Evolutionary conservation across 2,329 filamentous ascomycete species (phyloP).

Genomic region (Monosporascus sp.): DNA sequence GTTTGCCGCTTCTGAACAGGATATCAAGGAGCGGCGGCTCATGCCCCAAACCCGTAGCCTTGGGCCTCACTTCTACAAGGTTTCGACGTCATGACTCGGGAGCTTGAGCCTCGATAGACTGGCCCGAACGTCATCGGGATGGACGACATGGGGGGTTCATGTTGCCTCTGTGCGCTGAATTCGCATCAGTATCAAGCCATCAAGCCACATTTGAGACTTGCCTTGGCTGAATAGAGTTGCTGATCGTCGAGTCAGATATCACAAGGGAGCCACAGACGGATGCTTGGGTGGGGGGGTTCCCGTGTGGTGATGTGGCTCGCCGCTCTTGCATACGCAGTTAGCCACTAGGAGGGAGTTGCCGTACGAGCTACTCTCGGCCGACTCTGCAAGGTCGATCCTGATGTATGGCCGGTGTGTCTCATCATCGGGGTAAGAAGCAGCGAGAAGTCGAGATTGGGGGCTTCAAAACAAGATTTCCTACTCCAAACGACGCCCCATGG

Average conservation of each 20-base stretch:
- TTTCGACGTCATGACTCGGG: slow-evolving; percentile 24
- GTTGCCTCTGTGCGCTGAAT: background rate
- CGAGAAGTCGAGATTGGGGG: background rate
- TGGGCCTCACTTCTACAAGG: slow-evolving; percentile 10
- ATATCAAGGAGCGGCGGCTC: background rate
- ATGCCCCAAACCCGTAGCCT: slow-evolving; percentile 2
- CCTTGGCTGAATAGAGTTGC: slow-evolving; percentile 4
- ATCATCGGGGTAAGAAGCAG: background rate
- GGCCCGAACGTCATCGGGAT: slow-evolving; percentile 22
- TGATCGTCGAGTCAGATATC: slow-evolving; percentile 4
- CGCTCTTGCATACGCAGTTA: background rate
- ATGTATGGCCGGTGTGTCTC: background rate
- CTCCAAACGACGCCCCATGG: background rate
- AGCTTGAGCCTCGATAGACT: slow-evolving; percentile 2
- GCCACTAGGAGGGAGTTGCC: too few relatives aligned
- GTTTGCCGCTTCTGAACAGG: background rate
- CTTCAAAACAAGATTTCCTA: background rate
- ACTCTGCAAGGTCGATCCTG: background rate
- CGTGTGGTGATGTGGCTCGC: too few relatives aligned
- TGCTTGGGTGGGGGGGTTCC: too few relatives aligned
- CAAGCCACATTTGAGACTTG: slow-evolving; percentile 13
- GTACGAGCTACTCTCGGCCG: too few relatives aligned
- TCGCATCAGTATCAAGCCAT: slow-evolving; percentile 16
- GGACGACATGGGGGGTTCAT: slow-evolving; percentile 11
- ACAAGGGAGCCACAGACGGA: too few relatives aligned